phyloP scores from a whole-genome alignment of 768 basidiomycete species.

The Lactarius tabidus region DNA sequence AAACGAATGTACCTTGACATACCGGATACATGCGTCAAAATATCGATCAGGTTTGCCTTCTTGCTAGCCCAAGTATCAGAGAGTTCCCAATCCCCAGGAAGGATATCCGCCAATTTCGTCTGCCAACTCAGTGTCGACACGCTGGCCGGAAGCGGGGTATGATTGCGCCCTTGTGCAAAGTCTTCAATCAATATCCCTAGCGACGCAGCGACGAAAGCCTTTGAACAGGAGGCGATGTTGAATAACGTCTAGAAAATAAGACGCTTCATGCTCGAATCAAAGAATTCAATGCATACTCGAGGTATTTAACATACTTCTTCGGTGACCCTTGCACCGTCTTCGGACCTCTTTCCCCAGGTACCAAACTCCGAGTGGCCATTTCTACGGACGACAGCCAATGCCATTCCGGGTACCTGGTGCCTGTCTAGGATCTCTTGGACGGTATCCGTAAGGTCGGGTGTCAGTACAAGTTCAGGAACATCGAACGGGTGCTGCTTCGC shows the following conservation, averaged over 20 bases:
- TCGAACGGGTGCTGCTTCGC: not conserved
- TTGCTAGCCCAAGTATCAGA: conserved; percentile 40
- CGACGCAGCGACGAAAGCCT: conserved; percentile 39
- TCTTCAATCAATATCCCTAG: conserved; percentile 43
- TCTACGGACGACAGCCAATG: not conserved
- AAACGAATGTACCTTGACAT: conserved; percentile 32
- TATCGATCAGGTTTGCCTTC: conserved; percentile 37
- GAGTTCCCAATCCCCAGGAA: conserved; percentile 39
- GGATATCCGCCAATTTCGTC: conserved; percentile 35
- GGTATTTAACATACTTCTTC: conserved; percentile 32
- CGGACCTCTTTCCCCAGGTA: conserved; percentile 37
- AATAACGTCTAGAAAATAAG: conserved; percentile 36
- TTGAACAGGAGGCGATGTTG: conserved; percentile 36
- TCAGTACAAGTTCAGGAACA: not conserved
- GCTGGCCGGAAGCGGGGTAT: conserved; percentile 34
- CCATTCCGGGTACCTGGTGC: conserved; percentile 10
- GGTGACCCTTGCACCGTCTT: conserved; percentile 34
- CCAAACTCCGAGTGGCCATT: conserved; percentile 32
- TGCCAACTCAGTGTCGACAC: conserved; percentile 36
- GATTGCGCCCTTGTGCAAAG: conserved; percentile 35
- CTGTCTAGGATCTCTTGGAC: not conserved
- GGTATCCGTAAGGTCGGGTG: not conserved
- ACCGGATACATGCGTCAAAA: conserved; percentile 41
- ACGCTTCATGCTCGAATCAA: not conserved
- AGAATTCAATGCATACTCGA: not conserved